These are phyloP conservation scores for Suhomyces sp. DNA, from an alignment of 805 yeast species.

Conservation along the genomic window DNA sequence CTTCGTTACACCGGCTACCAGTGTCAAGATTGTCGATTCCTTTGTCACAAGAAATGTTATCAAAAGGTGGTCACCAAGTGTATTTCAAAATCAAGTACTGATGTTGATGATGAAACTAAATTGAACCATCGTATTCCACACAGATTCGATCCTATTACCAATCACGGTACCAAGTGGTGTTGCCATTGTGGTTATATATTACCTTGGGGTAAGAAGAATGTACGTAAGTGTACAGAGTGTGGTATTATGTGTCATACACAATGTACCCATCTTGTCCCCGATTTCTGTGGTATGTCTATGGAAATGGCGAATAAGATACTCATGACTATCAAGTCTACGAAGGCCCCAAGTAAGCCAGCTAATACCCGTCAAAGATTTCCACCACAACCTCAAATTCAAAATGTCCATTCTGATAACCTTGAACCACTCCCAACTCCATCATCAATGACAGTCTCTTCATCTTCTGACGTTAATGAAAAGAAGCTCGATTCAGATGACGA, in stretches of 20 bases:
- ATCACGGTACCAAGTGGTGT: slow-evolving; percentile 98
- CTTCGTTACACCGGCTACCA: slow-evolving; percentile 83
- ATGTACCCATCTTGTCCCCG: slow-evolving; percentile 94
- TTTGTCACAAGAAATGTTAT: slow-evolving; percentile 80
- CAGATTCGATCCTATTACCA: slow-evolving; percentile 87
- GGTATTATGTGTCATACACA: slow-evolving; percentile 91
- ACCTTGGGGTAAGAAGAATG: slow-evolving; percentile 93
- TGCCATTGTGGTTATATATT: slow-evolving; percentile 97
- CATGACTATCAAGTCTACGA: slow-evolving; percentile 75
- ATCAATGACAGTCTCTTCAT: slow-evolving; percentile 8
- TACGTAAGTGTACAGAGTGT: slow-evolving; percentile 90
- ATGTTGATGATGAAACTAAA: slow-evolving; percentile 71
- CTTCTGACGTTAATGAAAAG: slow-evolving; percentile 3
- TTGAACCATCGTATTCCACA: slow-evolving; percentile 97
- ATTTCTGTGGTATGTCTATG: slow-evolving; percentile 98
- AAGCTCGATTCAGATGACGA: slow-evolving; percentile 19
- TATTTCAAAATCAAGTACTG: slow-evolving; percentile 72
- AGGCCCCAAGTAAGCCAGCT: slow-evolving; percentile 17
- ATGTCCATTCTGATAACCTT: slow-evolving; percentile 2
- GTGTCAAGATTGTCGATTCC: slow-evolving; percentile 79
- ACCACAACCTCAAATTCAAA: slow-evolving; percentile 3
- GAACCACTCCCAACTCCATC: slow-evolving; percentile 4
- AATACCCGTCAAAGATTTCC: slow-evolving; percentile 6
- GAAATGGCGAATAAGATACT: slow-evolving; percentile 91
- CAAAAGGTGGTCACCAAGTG: slow-evolving; percentile 80